Evolutionary conservation across 2,329 filamentous ascomycete species (phyloP).

Genomic region (Sclerotiophoma versabilis): DNA sequence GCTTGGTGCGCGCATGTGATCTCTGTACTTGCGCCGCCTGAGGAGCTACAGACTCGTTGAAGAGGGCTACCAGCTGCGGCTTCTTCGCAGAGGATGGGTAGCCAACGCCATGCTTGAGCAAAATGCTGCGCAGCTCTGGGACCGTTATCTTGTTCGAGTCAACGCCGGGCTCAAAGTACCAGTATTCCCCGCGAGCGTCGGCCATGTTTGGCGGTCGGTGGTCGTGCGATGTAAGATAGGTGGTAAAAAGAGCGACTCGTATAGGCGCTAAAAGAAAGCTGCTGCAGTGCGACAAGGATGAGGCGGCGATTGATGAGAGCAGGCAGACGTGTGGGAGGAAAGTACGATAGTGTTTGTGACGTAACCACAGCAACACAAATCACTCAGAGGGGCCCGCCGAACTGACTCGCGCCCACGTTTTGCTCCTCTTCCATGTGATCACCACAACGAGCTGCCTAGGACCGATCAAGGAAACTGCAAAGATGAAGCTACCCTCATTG

Average conservation of each 20-base stretch:
- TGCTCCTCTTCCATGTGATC: too few species aligned
- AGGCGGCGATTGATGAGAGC: slow-evolving; percentile 7
- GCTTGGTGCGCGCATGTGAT: slow-evolving; percentile 78
- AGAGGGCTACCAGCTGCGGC: slow-evolving; percentile 81
- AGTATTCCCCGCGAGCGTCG: slow-evolving; percentile 46
- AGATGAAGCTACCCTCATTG: too few species aligned
- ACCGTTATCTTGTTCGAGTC: slow-evolving; percentile 85
- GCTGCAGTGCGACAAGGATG: slow-evolving; percentile 11
- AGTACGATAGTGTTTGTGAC: slow-evolving; percentile 17
- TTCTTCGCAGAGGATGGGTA: slow-evolving; percentile 95
- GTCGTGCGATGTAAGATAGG: not conserved
- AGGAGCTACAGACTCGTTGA: slow-evolving; percentile 79
- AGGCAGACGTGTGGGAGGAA: slow-evolving; percentile 9
- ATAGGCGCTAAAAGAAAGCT: slow-evolving; percentile 1
- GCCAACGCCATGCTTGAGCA: slow-evolving; percentile 84
- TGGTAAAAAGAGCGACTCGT: not conserved
- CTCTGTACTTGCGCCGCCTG: slow-evolving; percentile 79
- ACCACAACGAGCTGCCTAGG: too few species aligned
- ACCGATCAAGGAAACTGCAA: too few species aligned
- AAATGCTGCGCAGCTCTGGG: slow-evolving; percentile 85
- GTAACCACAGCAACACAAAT: slow-evolving; percentile 15
- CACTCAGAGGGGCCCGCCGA: not conserved
- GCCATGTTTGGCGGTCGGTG: slow-evolving; percentile 30
- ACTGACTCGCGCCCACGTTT: not conserved
- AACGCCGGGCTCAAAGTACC: slow-evolving; percentile 85